These are phyloP conservation scores for Allium cepa DNA, from an alignment of 106 monocot species.

Conservation along the genomic window DNA sequence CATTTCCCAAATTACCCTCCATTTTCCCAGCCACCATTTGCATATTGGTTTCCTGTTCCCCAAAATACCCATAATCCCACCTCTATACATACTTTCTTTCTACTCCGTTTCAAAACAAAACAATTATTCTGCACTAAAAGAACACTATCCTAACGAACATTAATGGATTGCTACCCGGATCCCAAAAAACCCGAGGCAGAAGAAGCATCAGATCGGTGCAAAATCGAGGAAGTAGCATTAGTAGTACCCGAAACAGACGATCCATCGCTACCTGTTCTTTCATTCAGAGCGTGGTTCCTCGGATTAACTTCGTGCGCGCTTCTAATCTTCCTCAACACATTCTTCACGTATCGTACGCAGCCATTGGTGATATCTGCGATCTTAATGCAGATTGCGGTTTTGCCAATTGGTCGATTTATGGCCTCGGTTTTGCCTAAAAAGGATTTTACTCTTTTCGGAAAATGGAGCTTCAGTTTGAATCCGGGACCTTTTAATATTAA, in stretches of 20 bases:
- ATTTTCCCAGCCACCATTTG: no score
- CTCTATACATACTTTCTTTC: background rate
- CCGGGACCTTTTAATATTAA: constrained; percentile 80
- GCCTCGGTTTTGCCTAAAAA: constrained; percentile 37
- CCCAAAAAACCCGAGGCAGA: background rate
- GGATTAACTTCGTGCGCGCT: constrained; percentile 38
- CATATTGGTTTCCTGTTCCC: background rate
- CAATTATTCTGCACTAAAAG: background rate
- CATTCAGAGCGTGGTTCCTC: constrained; percentile 58
- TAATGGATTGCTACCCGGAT: background rate
- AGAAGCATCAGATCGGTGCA: constrained; percentile 10
- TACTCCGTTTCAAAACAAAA: background rate
- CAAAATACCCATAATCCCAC: background rate
- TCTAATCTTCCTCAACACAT: constrained; percentile 66
- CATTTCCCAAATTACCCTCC: constrained; percentile 1
- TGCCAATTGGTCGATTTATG: constrained; percentile 63
- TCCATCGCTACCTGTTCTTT: constrained; percentile 50
- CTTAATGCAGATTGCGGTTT: constrained; percentile 51
- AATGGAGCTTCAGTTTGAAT: constrained; percentile 40
- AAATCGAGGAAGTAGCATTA: constrained; percentile 60
- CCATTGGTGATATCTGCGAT: constrained; percentile 59
- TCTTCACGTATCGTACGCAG: constrained; percentile 67
- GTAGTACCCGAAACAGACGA: constrained; percentile 76
- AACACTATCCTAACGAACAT: background rate
- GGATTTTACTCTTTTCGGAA: constrained; percentile 24